These are phyloP conservation scores for Selaginella moellendorffii DNA, from an alignment of 75 land plant genomes.

Conservation along the genomic window DNA sequence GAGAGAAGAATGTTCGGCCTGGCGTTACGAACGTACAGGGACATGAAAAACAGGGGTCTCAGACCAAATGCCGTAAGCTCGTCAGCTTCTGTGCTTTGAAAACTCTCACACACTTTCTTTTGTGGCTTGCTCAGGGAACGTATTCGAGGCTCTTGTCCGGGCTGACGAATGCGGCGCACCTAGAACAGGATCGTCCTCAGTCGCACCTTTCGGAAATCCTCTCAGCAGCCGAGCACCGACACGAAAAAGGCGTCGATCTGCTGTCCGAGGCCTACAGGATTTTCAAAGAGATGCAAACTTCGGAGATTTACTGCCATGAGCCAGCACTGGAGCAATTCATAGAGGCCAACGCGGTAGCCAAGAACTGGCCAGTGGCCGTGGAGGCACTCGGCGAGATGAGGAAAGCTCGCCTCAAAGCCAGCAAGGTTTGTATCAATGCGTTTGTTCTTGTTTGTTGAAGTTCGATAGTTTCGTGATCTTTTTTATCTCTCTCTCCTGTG, in stretches of 20 bases:
- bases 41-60: conserved; percentile 63
- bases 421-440: neutral
- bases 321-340: neutral
- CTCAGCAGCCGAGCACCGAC: neutral
- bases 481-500: neutral
- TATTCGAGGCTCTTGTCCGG: neutral
- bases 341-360: neutral
- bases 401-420: neutral
- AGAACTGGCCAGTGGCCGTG: neutral
- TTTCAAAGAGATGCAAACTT: neutral
- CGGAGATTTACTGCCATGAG: neutral
- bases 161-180: neutral
- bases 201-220: neutral
- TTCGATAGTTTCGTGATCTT: too few species aligned
- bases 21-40: conserved; percentile 46
- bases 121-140: neutral
- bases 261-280: neutral
- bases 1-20: conserved; percentile 52
- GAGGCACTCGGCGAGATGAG: neutral
- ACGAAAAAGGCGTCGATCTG: neutral
- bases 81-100: neutral
- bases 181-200: neutral
- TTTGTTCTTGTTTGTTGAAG: too few species aligned
- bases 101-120: neutral
- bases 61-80: conserved; percentile 51